Evolutionary conservation across 768 basidiomycete genomes (phyloP).

Genomic region (Termitomyces sp.): DNA sequence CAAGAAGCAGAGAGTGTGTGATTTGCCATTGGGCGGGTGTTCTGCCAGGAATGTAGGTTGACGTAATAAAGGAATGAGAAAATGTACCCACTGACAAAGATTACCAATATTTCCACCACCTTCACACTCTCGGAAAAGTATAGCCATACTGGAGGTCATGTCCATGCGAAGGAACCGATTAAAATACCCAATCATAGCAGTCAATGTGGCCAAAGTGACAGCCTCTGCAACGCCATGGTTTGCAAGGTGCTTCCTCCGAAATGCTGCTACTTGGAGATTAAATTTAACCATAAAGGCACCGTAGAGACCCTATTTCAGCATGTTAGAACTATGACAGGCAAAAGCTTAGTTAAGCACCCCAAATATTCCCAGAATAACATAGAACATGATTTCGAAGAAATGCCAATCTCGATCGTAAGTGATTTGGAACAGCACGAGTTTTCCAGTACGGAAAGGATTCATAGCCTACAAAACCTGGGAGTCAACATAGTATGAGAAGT

Average conservation of each 20-base stretch:
- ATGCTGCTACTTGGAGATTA: conserved; percentile 91
- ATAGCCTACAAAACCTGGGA: conserved; percentile 56
- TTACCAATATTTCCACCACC: conserved; percentile 85
- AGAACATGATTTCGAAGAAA: conserved; percentile 97
- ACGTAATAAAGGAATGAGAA: background rate
- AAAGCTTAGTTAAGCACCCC: conserved; percentile 53
- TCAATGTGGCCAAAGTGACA: conserved; percentile 78
- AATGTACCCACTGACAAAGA: conserved; percentile 82
- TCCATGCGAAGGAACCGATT: conserved; percentile 94
- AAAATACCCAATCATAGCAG: conserved; percentile 89
- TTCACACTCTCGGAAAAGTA: conserved; percentile 94
- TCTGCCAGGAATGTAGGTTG: conserved; percentile 31
- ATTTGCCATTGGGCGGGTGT: conserved; percentile 91
- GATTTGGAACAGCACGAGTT: conserved; percentile 96
- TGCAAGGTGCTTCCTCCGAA: conserved; percentile 85
- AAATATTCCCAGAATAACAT: conserved; percentile 91
- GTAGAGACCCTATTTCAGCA: conserved; percentile 75
- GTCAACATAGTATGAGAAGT: conserved; percentile 2
- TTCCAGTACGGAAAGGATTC: conserved; percentile 98
- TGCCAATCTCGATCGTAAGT: conserved; percentile 98
- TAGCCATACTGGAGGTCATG: conserved; percentile 95
- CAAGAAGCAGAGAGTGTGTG: conserved; percentile 87
- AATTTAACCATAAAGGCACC: conserved; percentile 97
- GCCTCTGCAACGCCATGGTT: conserved; percentile 87
- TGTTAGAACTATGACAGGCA: conserved; percentile 6